phyloP scores from a whole-genome alignment of 176 grass and related monocot species.

The Musa itinerans region DNA sequence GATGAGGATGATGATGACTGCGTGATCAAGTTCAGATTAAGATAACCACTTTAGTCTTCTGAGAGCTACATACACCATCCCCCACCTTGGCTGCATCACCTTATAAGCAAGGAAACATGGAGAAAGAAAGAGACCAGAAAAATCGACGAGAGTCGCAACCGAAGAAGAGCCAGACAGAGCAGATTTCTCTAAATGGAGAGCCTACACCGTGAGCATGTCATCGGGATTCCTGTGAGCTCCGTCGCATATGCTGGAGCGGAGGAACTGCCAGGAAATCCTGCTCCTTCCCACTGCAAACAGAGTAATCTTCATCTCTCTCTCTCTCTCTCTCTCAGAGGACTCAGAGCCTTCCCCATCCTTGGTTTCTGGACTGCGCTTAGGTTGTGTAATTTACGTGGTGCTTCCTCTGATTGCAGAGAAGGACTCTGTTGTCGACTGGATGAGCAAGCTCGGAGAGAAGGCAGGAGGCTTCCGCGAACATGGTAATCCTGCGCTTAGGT shows the following conservation, averaged over 20 bases:
- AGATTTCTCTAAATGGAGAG: slow-evolving; percentile 21
- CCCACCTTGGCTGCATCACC: not conserved
- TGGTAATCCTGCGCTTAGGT: slow-evolving; percentile 30
- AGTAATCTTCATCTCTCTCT: slow-evolving; percentile 21
- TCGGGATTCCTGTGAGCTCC: slow-evolving; percentile 60
- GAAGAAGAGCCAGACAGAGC: slow-evolving; percentile 2
- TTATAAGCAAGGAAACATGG: slow-evolving; percentile 1
- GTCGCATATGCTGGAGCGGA: slow-evolving; percentile 41
- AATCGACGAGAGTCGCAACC: no score
- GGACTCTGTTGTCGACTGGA: slow-evolving; percentile 19
- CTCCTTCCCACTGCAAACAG: slow-evolving; percentile 30
- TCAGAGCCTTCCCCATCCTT: not conserved
- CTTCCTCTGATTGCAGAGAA: slow-evolving; percentile 20
- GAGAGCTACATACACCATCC: no score
- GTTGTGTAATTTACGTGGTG: not conserved
- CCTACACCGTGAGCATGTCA: slow-evolving; percentile 41
- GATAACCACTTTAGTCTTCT: not conserved
- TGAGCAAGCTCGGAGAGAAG: slow-evolving; percentile 43
- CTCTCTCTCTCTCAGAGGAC: not conserved
- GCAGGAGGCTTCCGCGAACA: slow-evolving; percentile 69
- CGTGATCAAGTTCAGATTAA: slow-evolving; percentile 1
- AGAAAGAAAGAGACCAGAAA: not conserved
- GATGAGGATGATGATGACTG: slow-evolving; percentile 16
- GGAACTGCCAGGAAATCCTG: slow-evolving; percentile 27
- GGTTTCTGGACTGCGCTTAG: not conserved